Evolutionary conservation across 768 basidiomycete genomes (phyloP), one percentile per base, ranked within the genome.

Genomic region (Clitopilus passeckerianus): DNA sequence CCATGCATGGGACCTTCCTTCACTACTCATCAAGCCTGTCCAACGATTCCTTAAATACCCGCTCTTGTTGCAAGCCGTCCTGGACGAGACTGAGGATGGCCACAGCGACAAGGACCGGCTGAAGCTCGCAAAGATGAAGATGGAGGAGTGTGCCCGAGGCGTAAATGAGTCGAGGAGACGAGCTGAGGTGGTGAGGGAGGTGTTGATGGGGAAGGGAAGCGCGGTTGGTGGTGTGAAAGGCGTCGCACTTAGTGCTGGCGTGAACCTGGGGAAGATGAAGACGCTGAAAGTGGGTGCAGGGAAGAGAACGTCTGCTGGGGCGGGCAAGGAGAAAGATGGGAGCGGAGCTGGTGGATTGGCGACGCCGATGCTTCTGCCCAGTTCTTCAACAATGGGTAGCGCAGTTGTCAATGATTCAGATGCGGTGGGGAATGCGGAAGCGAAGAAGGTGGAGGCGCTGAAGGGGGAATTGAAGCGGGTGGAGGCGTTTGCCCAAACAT

Each of bases 21-120:
- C 93, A 0, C 83, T 98, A 37, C 87, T 99, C 61, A 98, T 99
- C 73, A 98, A 98, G 73, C 97, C 97, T 34, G 93, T 99, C 3
- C 97, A 98, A 68, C 86, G 96, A 15, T 81, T 98, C 57, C 86
- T 98, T 63, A 98, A 98, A 70, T 99, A 99, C 68, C 86, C 92
- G 0, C 82, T 98, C 8, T 82, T 99, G 27, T 84, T 99, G 34
- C 74, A 75, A 23, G 84, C 90, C 23, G 87, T 93, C 63, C 82
- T 89, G 56, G 85, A 87, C 54, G 87, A 86, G 66, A 93, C 92
- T 0, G 84, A 86, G 6, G 82, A 86, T 56, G 70, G 72, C 22
- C 90, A 92, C 66, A 74, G 77, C 0, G 91, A 93, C 73, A 87
- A 86, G 65, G 75, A 75, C 30, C 79, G 79, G 54, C 75, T 91